Evolutionary conservation across 345 rosid genomes (phyloP).

Genomic region (Viola odorata): DNA sequence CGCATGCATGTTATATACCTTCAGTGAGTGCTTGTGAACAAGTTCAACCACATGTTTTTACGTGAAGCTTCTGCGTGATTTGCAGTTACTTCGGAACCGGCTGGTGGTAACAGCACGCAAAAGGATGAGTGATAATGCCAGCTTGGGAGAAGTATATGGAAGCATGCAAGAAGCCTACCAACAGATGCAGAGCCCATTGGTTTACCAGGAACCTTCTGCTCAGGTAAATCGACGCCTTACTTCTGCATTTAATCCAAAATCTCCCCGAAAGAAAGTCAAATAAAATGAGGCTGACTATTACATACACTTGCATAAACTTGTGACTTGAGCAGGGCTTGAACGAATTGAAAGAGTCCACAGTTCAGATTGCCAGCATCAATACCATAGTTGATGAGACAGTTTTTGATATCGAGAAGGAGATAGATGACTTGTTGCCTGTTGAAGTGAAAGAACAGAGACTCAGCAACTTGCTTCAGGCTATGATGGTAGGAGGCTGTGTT

Average conservation of each 20-base stretch:
- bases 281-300: not conserved
- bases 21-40: no score
- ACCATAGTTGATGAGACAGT: slow-evolving; percentile 16
- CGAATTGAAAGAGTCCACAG: slow-evolving; percentile 20
- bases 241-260: slow-evolving; percentile 2
- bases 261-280: no score
- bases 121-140: slow-evolving; percentile 16
- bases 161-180: slow-evolving; percentile 29
- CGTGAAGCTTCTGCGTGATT: not conserved
- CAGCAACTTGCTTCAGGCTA: slow-evolving; percentile 26
- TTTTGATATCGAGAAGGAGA: slow-evolving; percentile 28
- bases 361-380: slow-evolving; percentile 13
- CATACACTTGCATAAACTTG: not conserved
- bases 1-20: no score
- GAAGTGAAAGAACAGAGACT: slow-evolving; percentile 29
- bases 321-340: slow-evolving; percentile 10
- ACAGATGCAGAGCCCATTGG: slow-evolving; percentile 19
- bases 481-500: slow-evolving; percentile 21
- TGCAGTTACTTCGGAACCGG: slow-evolving; percentile 20
- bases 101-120: slow-evolving; percentile 22
- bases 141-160: slow-evolving; percentile 22
- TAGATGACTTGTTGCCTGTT: slow-evolving; percentile 23
- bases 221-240: slow-evolving; percentile 28
- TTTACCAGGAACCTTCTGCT: slow-evolving; percentile 20
- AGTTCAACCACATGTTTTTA: not conserved